These are phyloP conservation scores for Petunia axillaris DNA, from an alignment of 257 asterid species.

Conservation along the genomic window DNA sequence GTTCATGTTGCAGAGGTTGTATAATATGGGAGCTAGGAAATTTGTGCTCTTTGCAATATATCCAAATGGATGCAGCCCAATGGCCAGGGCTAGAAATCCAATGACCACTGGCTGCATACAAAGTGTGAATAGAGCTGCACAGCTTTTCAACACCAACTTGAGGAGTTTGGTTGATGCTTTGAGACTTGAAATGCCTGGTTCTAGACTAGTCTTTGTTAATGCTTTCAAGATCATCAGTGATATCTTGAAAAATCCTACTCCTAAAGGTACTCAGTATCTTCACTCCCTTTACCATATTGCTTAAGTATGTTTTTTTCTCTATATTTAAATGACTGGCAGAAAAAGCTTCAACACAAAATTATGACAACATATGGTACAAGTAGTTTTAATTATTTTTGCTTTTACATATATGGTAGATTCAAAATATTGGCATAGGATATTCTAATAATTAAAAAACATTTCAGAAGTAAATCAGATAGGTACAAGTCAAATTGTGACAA, in stretches of 20 bases:
- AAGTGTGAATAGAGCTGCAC: conserved; percentile 52
- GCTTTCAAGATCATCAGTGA: conserved; percentile 59
- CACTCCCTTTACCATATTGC: neutral
- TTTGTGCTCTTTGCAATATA: conserved; percentile 63
- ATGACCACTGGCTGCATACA: conserved; percentile 45
- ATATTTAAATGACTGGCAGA: neutral
- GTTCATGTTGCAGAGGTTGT: conserved; percentile 51
- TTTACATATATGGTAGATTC: neutral
- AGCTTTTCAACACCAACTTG: conserved; percentile 54
- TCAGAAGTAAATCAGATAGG: neutral
- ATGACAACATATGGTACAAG: neutral
- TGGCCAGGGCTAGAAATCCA: conserved; percentile 44
- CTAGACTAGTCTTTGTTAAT: conserved; percentile 59
- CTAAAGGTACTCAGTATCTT: conserved; percentile 43
- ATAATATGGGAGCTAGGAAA: conserved; percentile 72
- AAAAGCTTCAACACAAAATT: no score
- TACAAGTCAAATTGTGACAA: neutral
- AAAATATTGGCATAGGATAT: neutral
- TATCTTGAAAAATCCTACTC: conserved; percentile 52
- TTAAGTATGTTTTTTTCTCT: neutral
- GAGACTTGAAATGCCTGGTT: conserved; percentile 54
- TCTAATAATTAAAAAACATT: neutral
- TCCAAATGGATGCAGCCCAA: conserved; percentile 81
- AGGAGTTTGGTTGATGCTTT: conserved; percentile 45
- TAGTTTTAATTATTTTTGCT: neutral